A percentile compares a stretch with the other conserved stretches of the same genome.
Conservation (phyloP, 176 grass and related monocot species). For the Triticum dicoccoides region DNA sequence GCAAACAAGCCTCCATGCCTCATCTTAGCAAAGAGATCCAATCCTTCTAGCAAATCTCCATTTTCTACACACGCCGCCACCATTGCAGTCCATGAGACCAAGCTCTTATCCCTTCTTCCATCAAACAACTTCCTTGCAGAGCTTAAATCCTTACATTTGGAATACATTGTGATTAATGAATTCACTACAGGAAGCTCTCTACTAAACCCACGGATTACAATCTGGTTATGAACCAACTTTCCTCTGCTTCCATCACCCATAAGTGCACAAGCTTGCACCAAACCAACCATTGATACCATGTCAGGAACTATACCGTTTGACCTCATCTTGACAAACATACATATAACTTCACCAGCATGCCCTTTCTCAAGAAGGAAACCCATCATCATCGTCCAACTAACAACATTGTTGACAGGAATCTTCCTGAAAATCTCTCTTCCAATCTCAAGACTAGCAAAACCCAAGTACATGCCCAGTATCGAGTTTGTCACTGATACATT, state of each 20-base stretch:
- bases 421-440: slow-evolving; percentile 52
- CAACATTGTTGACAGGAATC: slow-evolving; percentile 46
- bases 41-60: slow-evolving; percentile 54
- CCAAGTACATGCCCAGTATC: slow-evolving; percentile 65
- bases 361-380: slow-evolving; percentile 54
- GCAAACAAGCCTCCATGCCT: slow-evolving; percentile 42
- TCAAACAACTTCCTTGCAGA: slow-evolving; percentile 58
- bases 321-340: slow-evolving; percentile 62
- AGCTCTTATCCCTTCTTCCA: slow-evolving; percentile 46
- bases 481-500: slow-evolving; percentile 50
- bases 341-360: slow-evolving; percentile 35
- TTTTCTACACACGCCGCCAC: slow-evolving; percentile 59
- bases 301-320: slow-evolving; percentile 55
- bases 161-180: slow-evolving; percentile 79
- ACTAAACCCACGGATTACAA: slow-evolving; percentile 41
- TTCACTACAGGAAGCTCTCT: slow-evolving; percentile 43
- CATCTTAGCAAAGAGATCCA: slow-evolving; percentile 55
- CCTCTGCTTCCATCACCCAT: slow-evolving; percentile 55
- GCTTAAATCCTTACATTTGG: slow-evolving; percentile 52
- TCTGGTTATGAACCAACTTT: slow-evolving; percentile 54
- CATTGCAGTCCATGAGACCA: slow-evolving; percentile 78
- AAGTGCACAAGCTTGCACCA: slow-evolving; percentile 55
- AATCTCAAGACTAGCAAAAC: slow-evolving; percentile 32
- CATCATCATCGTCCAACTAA: slow-evolving; percentile 70
- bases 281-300: slow-evolving; percentile 51